A percentile compares a stretch with the other conserved stretches of the same genome.
These are phyloP conservation scores for Lycium ferocissimum DNA, from an alignment of 257 asterid genomes.

Conservation along the genomic window DNA sequence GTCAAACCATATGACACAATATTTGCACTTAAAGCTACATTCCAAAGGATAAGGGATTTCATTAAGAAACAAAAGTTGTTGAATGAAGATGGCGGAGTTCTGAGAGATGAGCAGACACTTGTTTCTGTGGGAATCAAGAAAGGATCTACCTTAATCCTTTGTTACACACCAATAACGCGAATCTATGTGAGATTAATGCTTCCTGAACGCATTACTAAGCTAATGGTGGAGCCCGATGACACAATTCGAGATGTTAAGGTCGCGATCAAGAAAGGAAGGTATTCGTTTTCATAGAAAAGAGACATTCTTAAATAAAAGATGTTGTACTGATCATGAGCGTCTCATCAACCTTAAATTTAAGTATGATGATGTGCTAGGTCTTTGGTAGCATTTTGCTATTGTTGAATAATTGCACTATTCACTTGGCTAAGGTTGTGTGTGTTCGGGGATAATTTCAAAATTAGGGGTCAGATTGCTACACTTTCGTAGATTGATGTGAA, in stretches of 20 bases:
- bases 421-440: too few species aligned
- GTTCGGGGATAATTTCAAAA: too few species aligned
- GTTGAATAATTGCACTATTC: too few species aligned
- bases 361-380: background rate
- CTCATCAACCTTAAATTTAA: background rate
- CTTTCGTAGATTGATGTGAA: too few species aligned
- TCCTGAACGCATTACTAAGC: too few species aligned
- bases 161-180: background rate
- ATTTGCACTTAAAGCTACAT: background rate
- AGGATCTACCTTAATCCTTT: background rate
- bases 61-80: background rate
- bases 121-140: background rate
- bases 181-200: background rate
- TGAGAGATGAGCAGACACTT: background rate
- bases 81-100: background rate
- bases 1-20: background rate
- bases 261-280: background rate
- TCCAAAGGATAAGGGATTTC: background rate
- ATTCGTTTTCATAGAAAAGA: background rate
- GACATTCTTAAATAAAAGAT: too few species aligned
- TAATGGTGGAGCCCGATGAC: background rate
- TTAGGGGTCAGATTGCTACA: too few species aligned
- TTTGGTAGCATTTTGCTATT: background rate
- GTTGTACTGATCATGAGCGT: background rate
- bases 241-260: background rate